Base-by-base conservation (phyloP, 1,139 yeast genomes). In the Taiozyma sp. region DNA sequence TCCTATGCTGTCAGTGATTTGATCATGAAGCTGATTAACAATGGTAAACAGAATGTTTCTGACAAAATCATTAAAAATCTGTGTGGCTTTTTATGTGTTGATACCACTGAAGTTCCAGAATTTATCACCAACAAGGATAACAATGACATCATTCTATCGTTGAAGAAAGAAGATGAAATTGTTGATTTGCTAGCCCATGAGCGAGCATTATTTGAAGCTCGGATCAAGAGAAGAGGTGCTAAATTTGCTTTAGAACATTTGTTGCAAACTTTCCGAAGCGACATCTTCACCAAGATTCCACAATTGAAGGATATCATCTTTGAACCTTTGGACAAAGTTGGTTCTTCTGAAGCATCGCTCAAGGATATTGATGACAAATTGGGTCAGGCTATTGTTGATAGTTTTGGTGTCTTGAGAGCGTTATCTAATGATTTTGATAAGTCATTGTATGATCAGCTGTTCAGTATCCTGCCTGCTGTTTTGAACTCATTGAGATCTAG, bases 101-200 rank as follows among this genome's bases (percentile, higher is more conserved):
- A 93, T 66, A 90, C 97, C 0, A 81, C 95, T 7, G 98, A 92
- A 66, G 97, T 93, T 38, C 99, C 99, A 4, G 98, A 91, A 63
- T 93, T 89, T 64, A 77, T 78, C 34, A 86, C 88, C 47, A 87
- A 89, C 64, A 78, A 80, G 46, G 71, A 71, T 13, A 75, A 77
- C 52, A 76, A 71, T 34, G 83, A 80, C 50, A 74, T 73, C 22
- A 85, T 93, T 40, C 71, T 92, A 51, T 89, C 97, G 1, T 75
- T 92, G 60, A 76, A 83, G 51, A 88, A 89, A 61, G 96, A 89
- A 58, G 81, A 84, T 5, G 82, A 84, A 7, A 78, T 78, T 51
- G 76, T 84, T 1, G 91, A 87, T 57, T 78, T 81, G 10, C 93
- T 86, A 59, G 78, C 78, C 0, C 83, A 84, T 56, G 87, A 83